Conservation (phyloP, 2,329 filamentous ascomycete species). For the Stachybotrys elegans region DNA sequence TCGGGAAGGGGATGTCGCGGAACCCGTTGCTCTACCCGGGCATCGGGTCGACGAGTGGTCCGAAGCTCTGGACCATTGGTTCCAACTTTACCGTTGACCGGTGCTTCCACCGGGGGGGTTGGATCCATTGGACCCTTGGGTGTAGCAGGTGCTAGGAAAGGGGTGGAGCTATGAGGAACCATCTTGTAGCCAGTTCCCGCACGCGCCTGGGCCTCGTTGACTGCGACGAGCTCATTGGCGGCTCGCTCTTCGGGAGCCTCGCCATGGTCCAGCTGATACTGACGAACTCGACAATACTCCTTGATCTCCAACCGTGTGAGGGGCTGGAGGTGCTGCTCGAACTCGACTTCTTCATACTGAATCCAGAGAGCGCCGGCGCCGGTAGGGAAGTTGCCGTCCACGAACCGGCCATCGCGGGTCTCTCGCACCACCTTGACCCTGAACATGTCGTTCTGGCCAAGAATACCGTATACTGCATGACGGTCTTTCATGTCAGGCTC, state of each 20-base stretch:
- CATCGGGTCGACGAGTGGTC: conserved; percentile 36
- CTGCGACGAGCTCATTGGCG: conserved; percentile 47
- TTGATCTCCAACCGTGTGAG: conserved; percentile 53
- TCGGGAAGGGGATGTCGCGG: conserved; percentile 20
- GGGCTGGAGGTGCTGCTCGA: conserved; percentile 49
- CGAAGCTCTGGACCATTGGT: conserved; percentile 33
- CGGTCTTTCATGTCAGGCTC: conserved; percentile 42
- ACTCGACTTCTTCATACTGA: conserved; percentile 55
- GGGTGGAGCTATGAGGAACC: no score
- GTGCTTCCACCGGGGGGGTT: conserved; percentile 16
- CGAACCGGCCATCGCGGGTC: conserved; percentile 53
- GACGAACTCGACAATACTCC: conserved; percentile 58
- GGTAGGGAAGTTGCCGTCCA: conserved; percentile 55
- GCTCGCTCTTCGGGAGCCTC: conserved; percentile 43
- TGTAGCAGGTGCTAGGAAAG: no score
- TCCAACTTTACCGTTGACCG: conserved; percentile 9
- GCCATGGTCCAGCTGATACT: conserved; percentile 50
- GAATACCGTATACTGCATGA: conserved; percentile 58
- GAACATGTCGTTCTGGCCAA: conserved; percentile 61
- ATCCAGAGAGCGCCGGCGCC: conserved; percentile 60
- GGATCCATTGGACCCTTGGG: conserved; percentile 17
- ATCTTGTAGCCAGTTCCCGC: no score
- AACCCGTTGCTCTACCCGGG: conserved; percentile 21
- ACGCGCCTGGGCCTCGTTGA: conserved; percentile 43
- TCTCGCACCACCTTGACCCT: conserved; percentile 56